phyloP scores from a whole-genome alignment of 164 flowering plant species.

The Umbilicus rupestris region DNA sequence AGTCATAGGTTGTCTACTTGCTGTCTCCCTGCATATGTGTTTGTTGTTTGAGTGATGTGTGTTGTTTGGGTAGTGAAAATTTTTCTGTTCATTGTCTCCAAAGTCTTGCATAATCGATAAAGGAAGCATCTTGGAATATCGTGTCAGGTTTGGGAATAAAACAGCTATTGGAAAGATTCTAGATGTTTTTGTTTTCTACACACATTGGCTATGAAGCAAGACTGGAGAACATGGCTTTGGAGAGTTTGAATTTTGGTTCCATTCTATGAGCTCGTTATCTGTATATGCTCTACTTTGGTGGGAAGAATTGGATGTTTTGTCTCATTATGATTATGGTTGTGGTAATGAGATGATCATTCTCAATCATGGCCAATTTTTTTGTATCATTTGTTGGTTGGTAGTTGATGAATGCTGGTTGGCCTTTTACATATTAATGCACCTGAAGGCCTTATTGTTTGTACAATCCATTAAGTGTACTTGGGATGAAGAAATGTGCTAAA shows the following conservation, averaged over 20 bases:
- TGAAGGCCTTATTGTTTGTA: background rate
- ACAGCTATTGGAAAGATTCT: constrained; percentile 4
- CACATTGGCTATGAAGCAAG: background rate
- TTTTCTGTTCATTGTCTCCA: background rate
- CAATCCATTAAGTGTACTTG: background rate
- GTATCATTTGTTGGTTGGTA: background rate
- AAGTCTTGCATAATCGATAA: background rate
- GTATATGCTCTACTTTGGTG: background rate
- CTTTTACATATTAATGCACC: background rate
- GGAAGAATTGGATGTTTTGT: background rate
- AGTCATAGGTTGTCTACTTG: too few relatives aligned
- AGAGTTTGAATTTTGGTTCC: background rate
- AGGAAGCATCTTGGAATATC: background rate
- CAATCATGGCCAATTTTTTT: background rate
- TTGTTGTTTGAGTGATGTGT: background rate
- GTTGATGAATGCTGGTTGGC: background rate
- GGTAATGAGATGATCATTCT: background rate
- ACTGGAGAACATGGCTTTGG: background rate
- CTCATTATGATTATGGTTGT: constrained; percentile 1
- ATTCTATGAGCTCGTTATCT: background rate
- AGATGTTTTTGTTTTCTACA: background rate
- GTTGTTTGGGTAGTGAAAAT: background rate
- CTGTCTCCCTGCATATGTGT: too few relatives aligned
- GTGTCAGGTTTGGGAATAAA: constrained; percentile 6
- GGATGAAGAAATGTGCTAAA: too few relatives aligned